Conservation (phyloP, 345 rosid genomes). For the Adansonia digitata region DNA sequence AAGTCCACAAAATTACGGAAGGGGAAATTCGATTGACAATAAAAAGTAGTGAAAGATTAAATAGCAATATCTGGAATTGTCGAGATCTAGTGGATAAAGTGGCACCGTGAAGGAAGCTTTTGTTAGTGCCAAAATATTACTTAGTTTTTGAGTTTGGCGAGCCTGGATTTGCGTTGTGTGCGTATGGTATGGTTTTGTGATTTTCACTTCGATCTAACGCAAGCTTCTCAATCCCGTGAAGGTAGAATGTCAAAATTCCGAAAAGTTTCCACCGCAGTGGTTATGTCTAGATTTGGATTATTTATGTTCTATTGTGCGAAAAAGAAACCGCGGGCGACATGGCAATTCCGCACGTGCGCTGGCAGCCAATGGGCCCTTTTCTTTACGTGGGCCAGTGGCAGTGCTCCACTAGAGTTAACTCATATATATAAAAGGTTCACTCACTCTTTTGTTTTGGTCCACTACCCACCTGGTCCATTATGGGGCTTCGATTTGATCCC, state of each 20-base stretch:
- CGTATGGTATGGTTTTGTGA: not conserved
- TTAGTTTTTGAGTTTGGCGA: not conserved
- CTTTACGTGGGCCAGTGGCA: not conserved
- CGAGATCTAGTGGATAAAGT: not conserved
- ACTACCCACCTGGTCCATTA: too few species aligned
- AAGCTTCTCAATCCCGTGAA: slow-evolving; percentile 15
- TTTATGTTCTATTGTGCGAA: not conserved
- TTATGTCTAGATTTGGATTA: not conserved
- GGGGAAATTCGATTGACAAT: not conserved
- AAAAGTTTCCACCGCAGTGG: not conserved
- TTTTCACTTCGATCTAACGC: slow-evolving; percentile 32
- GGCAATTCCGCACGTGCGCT: not conserved
- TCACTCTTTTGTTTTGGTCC: not conserved
- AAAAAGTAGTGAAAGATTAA: not conserved
- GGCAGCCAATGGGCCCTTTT: too few species aligned
- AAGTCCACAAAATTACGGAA: not conserved
- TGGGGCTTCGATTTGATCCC: not conserved
- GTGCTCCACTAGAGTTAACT: not conserved
- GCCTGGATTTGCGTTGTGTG: not conserved
- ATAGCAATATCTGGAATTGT: slow-evolving; percentile 12
- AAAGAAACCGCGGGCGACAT: not conserved
- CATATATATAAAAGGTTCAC: too few species aligned
- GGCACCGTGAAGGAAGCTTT: not conserved
- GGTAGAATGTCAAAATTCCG: not conserved
- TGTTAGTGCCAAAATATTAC: not conserved